Percentiles rank a stretch among this genome's conserved stretches.
phyloP scores from a whole-genome alignment of 208 protist genomes.

The Trypanosoma platydactyli region DNA sequence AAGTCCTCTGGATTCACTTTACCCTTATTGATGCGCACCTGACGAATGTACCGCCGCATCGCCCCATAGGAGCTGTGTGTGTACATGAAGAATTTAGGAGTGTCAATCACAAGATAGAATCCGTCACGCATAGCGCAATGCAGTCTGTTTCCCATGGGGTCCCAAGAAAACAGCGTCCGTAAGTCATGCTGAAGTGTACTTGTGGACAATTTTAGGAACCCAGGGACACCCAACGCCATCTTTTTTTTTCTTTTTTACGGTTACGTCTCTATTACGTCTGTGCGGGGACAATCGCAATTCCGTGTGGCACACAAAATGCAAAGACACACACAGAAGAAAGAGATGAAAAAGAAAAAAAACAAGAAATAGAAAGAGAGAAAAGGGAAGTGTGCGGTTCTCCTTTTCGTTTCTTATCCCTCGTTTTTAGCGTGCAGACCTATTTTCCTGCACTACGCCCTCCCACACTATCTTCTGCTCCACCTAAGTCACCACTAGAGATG shows the following conservation, averaged over 20 bases:
- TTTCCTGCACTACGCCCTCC: too few species aligned
- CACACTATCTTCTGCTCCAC: too few species aligned
- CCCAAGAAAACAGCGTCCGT: slow-evolving; percentile 44
- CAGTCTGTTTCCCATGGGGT: slow-evolving; percentile 60
- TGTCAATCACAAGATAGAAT: slow-evolving; percentile 62
- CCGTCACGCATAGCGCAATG: slow-evolving; percentile 73
- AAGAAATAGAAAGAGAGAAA: too few species aligned
- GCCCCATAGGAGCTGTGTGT: slow-evolving; percentile 77
- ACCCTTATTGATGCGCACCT: slow-evolving; percentile 76
- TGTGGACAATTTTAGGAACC: slow-evolving; percentile 35
- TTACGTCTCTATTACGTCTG: too few species aligned
- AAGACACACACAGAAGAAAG: too few species aligned
- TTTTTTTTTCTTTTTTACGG: slow-evolving; percentile 15
- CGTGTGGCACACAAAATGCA: too few species aligned
- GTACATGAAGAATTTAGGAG: slow-evolving; percentile 72
- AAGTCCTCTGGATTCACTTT: slow-evolving; percentile 86
- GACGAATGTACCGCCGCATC: slow-evolving; percentile 75
- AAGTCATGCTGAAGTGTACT: slow-evolving; percentile 51
- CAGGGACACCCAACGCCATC: slow-evolving; percentile 10
- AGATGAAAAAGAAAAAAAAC: too few species aligned
- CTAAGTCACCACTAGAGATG: too few species aligned
- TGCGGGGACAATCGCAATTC: too few species aligned
- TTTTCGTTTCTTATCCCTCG: too few species aligned
- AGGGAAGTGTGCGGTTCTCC: too few species aligned
- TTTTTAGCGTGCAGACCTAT: too few species aligned